Evolutionary conservation across 1,284 basidiomycete species (phyloP).

Genomic region (Pulveroboletus sp.): DNA sequence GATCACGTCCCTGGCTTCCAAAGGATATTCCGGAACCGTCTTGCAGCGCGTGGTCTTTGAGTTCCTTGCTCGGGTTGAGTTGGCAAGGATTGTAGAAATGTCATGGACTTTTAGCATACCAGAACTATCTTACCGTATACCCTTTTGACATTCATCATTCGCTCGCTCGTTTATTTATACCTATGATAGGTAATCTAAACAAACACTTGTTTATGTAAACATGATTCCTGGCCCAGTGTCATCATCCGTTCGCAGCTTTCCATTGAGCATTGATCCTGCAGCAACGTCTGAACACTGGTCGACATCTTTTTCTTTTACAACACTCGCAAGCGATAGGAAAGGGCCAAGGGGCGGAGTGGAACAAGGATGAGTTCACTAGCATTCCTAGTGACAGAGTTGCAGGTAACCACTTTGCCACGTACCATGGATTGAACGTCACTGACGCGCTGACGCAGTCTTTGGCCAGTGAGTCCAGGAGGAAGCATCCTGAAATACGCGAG

Average conservation of each 20-base stretch:
- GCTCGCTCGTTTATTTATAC: background rate
- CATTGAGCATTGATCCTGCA: too few species aligned
- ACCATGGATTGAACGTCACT: background rate
- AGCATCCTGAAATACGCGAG: constrained; percentile 83
- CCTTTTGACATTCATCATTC: background rate
- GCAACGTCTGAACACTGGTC: background rate
- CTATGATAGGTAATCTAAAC: too few species aligned
- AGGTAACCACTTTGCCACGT: constrained; percentile 37
- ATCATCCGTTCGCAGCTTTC: too few species aligned
- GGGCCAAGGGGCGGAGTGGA: background rate
- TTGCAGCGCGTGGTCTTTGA: constrained; percentile 28
- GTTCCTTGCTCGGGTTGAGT: background rate
- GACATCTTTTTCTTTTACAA: background rate
- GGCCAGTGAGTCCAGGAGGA: constrained; percentile 77
- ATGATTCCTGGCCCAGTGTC: too few species aligned
- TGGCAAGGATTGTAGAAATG: background rate
- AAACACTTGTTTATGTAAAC: too few species aligned
- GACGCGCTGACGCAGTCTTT: constrained; percentile 51
- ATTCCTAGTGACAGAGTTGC: constrained; percentile 55
- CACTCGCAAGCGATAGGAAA: background rate
- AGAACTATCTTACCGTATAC: background rate
- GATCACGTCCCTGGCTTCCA: constrained; percentile 34
- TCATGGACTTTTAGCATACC: background rate
- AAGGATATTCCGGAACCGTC: constrained; percentile 29
- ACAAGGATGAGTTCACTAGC: constrained; percentile 54